phyloP scores from a whole-genome alignment of 257 asterid genomes.

The Capsicum chinense region DNA sequence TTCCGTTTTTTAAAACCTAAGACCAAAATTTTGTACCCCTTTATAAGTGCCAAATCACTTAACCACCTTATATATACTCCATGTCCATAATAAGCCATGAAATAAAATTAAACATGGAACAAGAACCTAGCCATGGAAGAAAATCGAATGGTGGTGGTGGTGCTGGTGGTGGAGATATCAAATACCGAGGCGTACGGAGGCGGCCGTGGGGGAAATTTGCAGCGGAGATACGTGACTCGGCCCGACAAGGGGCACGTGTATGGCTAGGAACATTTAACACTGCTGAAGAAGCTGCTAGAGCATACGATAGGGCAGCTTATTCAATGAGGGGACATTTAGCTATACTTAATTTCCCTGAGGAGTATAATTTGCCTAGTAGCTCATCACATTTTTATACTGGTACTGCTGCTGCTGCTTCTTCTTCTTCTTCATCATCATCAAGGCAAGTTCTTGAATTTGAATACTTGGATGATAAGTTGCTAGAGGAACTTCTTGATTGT shows the following conservation, averaged over 20 bases:
- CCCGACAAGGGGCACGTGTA: slow-evolving; percentile 63
- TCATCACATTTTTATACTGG: slow-evolving; percentile 60
- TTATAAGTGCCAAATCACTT: slow-evolving; percentile 54
- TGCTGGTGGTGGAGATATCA: slow-evolving; percentile 47
- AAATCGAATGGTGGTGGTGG: background rate
- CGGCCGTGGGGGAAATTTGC: slow-evolving; percentile 89
- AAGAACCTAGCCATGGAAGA: slow-evolving; percentile 37
- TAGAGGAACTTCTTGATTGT: slow-evolving; percentile 69
- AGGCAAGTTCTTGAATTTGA: slow-evolving; percentile 66
- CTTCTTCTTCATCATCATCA: slow-evolving; percentile 31
- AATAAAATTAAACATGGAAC: slow-evolving; percentile 14
- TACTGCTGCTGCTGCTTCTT: slow-evolving; percentile 22
- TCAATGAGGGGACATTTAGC: slow-evolving; percentile 76
- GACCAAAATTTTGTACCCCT: background rate
- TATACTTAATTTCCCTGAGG: slow-evolving; percentile 76
- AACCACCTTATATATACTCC: background rate
- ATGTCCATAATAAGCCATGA: slow-evolving; percentile 24
- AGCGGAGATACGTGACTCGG: slow-evolving; percentile 80
- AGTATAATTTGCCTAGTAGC: slow-evolving; percentile 63
- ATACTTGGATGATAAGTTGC: slow-evolving; percentile 60
- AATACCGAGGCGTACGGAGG: slow-evolving; percentile 75
- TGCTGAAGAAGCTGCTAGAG: slow-evolving; percentile 77
- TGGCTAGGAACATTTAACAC: slow-evolving; percentile 83
- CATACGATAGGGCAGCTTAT: slow-evolving; percentile 75
- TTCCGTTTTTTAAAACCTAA: slow-evolving; percentile 25